These are phyloP conservation scores for Aechmea fasciata DNA, from an alignment of 176 grass and related monocot species.

Conservation along the genomic window DNA sequence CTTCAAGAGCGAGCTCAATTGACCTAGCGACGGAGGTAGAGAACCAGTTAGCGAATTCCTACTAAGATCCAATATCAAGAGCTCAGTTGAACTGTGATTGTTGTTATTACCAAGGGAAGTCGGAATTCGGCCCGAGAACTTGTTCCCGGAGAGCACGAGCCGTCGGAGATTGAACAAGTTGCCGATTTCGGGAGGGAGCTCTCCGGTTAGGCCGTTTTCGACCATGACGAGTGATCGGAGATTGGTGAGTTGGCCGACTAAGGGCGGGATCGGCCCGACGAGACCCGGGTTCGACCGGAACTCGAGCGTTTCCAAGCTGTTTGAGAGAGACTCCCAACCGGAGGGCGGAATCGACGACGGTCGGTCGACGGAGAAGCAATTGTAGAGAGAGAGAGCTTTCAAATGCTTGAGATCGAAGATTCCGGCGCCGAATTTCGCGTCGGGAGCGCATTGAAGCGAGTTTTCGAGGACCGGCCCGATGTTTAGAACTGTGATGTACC, in stretches of 20 bases:
- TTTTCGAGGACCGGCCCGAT: constrained; percentile 87
- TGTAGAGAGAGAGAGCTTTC: constrained; percentile 57
- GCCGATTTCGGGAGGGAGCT: constrained; percentile 45
- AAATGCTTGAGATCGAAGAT: constrained; percentile 76
- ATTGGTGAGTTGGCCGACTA: constrained; percentile 40
- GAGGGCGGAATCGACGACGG: constrained; percentile 29
- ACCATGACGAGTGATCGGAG: constrained; percentile 72
- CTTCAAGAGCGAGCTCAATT: constrained; percentile 53
- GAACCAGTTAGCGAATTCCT: constrained; percentile 41
- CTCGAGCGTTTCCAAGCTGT: constrained; percentile 53
- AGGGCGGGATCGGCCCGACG: constrained; percentile 31
- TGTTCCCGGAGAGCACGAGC: constrained; percentile 66
- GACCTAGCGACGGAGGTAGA: constrained; percentile 55
- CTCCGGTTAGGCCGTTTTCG: constrained; percentile 54
- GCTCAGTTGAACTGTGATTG: constrained; percentile 1
- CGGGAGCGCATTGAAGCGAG: constrained; percentile 51
- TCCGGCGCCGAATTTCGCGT: constrained; percentile 42
- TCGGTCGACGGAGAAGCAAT: constrained; percentile 49
- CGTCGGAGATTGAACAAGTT: constrained; percentile 33
- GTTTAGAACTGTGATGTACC: constrained; percentile 67
- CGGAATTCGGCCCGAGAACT: constrained; percentile 49
- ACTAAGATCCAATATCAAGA: constrained; percentile 55
- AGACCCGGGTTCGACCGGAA: constrained; percentile 66
- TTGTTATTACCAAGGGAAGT: constrained; percentile 39
- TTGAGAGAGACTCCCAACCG: constrained; percentile 56